Conservation (phyloP, 2,329 filamentous ascomycete species). For the Ceratocystis harringtonii region DNA sequence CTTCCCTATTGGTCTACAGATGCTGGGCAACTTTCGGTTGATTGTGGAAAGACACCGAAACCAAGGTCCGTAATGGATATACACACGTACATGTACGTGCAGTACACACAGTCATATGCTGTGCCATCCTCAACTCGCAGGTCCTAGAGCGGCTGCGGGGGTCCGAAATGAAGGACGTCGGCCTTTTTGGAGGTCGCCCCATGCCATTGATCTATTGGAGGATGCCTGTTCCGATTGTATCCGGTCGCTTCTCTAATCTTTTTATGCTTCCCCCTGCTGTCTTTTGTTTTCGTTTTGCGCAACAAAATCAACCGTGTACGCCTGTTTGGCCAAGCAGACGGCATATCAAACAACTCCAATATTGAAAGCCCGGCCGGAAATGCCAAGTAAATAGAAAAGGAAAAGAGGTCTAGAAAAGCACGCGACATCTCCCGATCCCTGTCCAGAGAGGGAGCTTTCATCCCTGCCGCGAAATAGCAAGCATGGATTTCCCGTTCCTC, state of each 20-base stretch:
- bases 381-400: not conserved
- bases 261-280: too few species aligned
- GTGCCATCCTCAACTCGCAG: not conserved
- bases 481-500: not conserved
- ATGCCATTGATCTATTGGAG: not conserved
- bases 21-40: too few species aligned
- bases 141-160: not conserved
- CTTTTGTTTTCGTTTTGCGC: not conserved
- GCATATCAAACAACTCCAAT: too few species aligned
- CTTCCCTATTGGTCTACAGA: not conserved
- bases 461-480: not conserved
- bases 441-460: not conserved
- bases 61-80: not conserved
- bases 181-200: not conserved
- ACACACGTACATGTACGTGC: not conserved
- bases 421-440: slow-evolving; percentile 12
- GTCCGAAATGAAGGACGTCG: not conserved
- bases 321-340: too few species aligned
- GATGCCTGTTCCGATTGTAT: not conserved
- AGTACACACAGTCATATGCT: not conserved
- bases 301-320: too few species aligned
- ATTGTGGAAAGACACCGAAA: not conserved
- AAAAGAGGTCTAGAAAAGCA: not conserved
- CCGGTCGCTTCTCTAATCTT: not conserved
- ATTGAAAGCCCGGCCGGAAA: not conserved